Evolutionary conservation across 202 grass and related monocot genomes (phyloP).

Genomic region (Bolboschoenoplectus hybrid): DNA sequence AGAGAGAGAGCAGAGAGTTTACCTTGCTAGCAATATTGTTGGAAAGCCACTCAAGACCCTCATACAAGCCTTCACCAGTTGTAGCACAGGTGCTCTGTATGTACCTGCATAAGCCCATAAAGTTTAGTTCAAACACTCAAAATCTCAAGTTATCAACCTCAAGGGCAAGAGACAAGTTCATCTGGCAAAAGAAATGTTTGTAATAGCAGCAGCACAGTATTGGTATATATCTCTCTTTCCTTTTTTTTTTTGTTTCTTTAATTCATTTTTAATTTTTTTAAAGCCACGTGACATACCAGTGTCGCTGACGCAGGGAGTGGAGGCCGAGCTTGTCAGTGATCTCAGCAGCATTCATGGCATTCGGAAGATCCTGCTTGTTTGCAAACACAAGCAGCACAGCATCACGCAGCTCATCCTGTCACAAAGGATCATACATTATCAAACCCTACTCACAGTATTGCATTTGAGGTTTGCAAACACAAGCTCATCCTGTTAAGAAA

Average conservation of each 20-base stretch:
- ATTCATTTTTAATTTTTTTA: background rate
- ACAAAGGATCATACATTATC: conserved; percentile 16
- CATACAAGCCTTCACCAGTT: conserved; percentile 80
- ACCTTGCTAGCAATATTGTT: conserved; percentile 92
- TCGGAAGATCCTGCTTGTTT: conserved; percentile 91
- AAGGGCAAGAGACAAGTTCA: background rate
- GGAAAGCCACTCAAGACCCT: conserved; percentile 85
- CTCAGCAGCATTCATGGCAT: conserved; percentile 84
- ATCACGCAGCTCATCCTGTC: conserved; percentile 76
- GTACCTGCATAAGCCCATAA: conserved; percentile 51
- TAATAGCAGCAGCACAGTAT: background rate
- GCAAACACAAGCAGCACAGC: conserved; percentile 77
- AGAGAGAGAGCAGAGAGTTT: conserved; percentile 18
- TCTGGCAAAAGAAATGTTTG: background rate
- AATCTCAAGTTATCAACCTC: background rate
- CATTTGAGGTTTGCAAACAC: conserved; percentile 60
- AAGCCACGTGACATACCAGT: conserved; percentile 50
- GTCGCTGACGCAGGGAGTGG: conserved; percentile 76
- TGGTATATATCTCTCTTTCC: background rate
- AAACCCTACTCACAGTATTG: too few species aligned
- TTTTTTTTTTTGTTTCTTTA: background rate
- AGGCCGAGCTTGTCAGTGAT: conserved; percentile 82
- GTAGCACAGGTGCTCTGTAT: conserved; percentile 91
- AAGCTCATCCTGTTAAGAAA: conserved; percentile 47
- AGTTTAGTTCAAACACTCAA: background rate